Evolutionary conservation across 176 grass and related monocot genomes (phyloP), one percentile per base, ranked within the genome.

Genomic region (Lolium perenne): DNA sequence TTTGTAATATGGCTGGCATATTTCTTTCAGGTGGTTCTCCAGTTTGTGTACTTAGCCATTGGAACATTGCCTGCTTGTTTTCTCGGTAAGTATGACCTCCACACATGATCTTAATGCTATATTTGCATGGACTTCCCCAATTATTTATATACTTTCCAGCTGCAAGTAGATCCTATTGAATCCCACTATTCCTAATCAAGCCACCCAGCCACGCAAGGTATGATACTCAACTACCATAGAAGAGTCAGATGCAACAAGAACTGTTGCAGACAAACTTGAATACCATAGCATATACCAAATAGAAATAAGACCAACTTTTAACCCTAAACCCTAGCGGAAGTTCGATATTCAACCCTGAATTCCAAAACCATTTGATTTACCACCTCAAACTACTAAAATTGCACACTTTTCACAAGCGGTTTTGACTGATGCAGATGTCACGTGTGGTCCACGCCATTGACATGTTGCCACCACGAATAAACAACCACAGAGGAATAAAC

Each of bases 11-110:
- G 4, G 3, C 18, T 83, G 32, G 23, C 63, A 73, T 72, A 40
- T 71, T 90, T 66, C 54, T 91, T 87, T 83, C 84, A 91, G 89
- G 89, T 13, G 38, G 57, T 47, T 38, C 75, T 91, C 20, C 17
- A 91, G 47, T 91, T 91, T 71, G 80, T 91, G 41, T 90, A 90
- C 65, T 83, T 90, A 68, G 89, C 38, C 18, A 74, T 90, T 83
- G 89, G 74, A 87, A 54, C 80, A 48, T 75, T 40, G 10, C 49
- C 78, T 7, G 17, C 55, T 87, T 71, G 63, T 77, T 87, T 91
- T 50, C 14, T 87, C 17, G 80, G 84, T 87, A 83, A 91, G 89
- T 87, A 79, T 49, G 51, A 47, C 26, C 69, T 8, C 55, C 53
- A 67, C 58, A 35, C 32, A 35, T 35, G 32, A 35, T 69, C 64